phyloP scores from a whole-genome alignment of 1,139 yeast genomes.

The Protomyces lactucae-debilis region DNA sequence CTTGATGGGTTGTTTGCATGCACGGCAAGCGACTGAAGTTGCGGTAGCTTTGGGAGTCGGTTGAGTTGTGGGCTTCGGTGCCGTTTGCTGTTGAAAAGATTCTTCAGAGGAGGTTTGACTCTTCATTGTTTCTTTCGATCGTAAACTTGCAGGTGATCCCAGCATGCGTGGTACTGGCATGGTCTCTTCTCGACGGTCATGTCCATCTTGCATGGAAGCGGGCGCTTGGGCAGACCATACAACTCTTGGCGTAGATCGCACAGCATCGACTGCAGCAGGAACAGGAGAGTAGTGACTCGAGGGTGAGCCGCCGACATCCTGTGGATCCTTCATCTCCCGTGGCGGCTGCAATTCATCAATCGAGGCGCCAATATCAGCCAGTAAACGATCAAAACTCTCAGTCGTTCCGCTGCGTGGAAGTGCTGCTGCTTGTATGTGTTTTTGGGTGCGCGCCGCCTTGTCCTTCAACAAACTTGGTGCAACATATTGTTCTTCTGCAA shows the following conservation, averaged over 20 bases:
- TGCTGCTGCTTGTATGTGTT: neutral
- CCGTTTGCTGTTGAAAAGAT: neutral
- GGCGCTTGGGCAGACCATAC: neutral
- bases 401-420: constrained; percentile 11
- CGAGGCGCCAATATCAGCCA: constrained; percentile 23
- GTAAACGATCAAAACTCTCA: constrained; percentile 15
- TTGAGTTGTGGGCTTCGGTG: neutral
- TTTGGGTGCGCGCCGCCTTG: neutral
- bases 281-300: constrained; percentile 22
- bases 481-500: neutral
- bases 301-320: constrained; percentile 1
- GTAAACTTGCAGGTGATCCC: constrained; percentile 14
- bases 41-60: neutral
- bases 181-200: neutral
- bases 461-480: neutral
- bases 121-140: constrained; percentile 4
- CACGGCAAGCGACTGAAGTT: constrained; percentile 38
- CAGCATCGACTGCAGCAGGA: neutral
- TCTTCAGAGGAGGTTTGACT: neutral
- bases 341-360: constrained; percentile 14
- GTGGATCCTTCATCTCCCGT: neutral
- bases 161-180: neutral
- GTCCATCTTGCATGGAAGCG: neutral
- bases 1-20: constrained; percentile 50
- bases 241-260: neutral